These are phyloP conservation scores for Aegle marmelos DNA, from an alignment of 345 rosid genomes.

Conservation along the genomic window DNA sequence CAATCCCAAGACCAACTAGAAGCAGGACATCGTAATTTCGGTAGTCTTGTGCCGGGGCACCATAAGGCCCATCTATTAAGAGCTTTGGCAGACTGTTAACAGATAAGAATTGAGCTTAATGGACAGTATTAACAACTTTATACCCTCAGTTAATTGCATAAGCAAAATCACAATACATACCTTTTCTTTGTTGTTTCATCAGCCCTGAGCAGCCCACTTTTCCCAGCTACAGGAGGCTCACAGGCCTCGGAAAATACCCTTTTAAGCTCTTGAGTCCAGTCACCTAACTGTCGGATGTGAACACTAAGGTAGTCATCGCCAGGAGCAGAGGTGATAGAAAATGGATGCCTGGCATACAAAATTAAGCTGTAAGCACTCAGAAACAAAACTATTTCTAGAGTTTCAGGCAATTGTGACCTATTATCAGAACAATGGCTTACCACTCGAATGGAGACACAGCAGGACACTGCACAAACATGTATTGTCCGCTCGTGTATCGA, in stretches of 20 bases:
- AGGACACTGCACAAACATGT: conserved; percentile 98
- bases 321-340: conserved; percentile 97
- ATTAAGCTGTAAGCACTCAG: neutral
- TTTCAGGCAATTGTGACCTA: neutral
- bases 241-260: conserved; percentile 80
- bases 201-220: conserved; percentile 97
- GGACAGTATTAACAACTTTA: neutral
- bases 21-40: conserved; percentile 80
- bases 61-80: conserved; percentile 91
- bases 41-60: conserved; percentile 98
- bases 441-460: conserved; percentile 98
- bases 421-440: conserved; percentile 29
- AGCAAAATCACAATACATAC: conserved; percentile 21
- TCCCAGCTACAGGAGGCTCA: conserved; percentile 77
- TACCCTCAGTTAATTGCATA: neutral
- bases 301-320: conserved; percentile 90
- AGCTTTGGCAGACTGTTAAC: conserved; percentile 88
- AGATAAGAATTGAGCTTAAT: conserved; percentile 5
- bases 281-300: conserved; percentile 93
- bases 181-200: conserved; percentile 88
- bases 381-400: neutral
- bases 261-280: conserved; percentile 97
- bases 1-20: conserved; percentile 95
- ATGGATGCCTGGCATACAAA: conserved; percentile 83
- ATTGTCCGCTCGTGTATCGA: conserved; percentile 93